Conservation (phyloP, 164 flowering plant species). For the Houttuynia cordata region DNA sequence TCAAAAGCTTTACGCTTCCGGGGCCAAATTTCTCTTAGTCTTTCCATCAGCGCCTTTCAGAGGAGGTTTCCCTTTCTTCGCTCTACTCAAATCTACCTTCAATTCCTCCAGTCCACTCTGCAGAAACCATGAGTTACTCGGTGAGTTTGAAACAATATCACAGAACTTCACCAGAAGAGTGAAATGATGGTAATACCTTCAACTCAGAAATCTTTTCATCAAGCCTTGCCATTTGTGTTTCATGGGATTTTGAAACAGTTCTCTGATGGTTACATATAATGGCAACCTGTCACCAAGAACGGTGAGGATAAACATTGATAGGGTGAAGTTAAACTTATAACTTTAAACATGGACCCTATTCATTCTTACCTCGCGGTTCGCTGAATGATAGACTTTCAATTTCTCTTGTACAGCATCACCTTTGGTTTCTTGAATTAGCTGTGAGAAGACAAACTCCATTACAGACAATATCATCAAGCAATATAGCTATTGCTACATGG, state of each 20-base stretch:
- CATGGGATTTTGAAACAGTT: constrained; percentile 71
- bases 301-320: background rate
- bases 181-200: constrained; percentile 35
- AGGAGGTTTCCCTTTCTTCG: constrained; percentile 94
- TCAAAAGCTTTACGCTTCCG: constrained; percentile 59
- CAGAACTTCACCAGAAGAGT: background rate
- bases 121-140: constrained; percentile 6
- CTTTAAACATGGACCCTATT: background rate
- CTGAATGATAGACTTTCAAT: constrained; percentile 53
- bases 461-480: background rate
- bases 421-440: constrained; percentile 56
- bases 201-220: constrained; percentile 62
- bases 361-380: constrained; percentile 76
- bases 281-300: constrained; percentile 59
- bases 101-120: constrained; percentile 55
- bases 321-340: background rate
- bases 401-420: constrained; percentile 67
- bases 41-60: constrained; percentile 70
- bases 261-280: constrained; percentile 99
- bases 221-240: constrained; percentile 61
- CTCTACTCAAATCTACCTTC: constrained; percentile 56
- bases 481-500: background rate
- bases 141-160: background rate
- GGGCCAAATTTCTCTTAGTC: constrained; percentile 56
- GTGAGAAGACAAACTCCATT: constrained; percentile 13